Evolutionary conservation across 176 grass and related monocot species (phyloP).

Genomic region (Tillandsia fasciculata): DNA sequence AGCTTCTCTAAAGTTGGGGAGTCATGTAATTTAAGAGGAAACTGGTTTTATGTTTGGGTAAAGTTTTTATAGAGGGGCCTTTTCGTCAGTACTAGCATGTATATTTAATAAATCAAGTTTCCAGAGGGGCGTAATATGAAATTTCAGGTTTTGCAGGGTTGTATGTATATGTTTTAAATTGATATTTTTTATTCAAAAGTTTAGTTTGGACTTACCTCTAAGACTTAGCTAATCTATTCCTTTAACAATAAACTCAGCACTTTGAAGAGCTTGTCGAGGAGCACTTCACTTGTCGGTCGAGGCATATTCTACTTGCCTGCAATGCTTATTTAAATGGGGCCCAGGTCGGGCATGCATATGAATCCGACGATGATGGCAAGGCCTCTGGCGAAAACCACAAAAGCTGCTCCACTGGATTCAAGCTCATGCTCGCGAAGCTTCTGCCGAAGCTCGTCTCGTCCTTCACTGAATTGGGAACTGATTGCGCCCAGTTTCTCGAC

Average conservation of each 20-base stretch:
- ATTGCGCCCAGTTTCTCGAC: constrained; percentile 1
- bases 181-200: neutral
- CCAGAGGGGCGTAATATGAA: too few species aligned
- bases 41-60: too few species aligned
- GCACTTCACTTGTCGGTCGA: constrained; percentile 44
- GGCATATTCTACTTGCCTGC: constrained; percentile 49
- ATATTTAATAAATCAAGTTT: too few species aligned
- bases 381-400: constrained; percentile 31
- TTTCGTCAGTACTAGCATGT: too few species aligned
- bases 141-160: neutral
- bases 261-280: constrained; percentile 80
- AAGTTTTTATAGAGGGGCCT: too few species aligned
- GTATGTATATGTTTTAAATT: neutral
- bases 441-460: constrained; percentile 8
- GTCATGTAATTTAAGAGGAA: too few species aligned
- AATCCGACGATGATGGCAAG: constrained; percentile 12
- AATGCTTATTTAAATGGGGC: constrained; percentile 59
- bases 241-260: constrained; percentile 44
- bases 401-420: constrained; percentile 21
- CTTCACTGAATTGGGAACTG: constrained; percentile 8
- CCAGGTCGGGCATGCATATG: constrained; percentile 32
- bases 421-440: constrained; percentile 22
- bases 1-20: too few species aligned
- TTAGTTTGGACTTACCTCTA: neutral
- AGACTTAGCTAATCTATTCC: constrained; percentile 10